Evolutionary conservation across 2,329 filamentous ascomycete species (phyloP).

Genomic region (Drechslera avenae): DNA sequence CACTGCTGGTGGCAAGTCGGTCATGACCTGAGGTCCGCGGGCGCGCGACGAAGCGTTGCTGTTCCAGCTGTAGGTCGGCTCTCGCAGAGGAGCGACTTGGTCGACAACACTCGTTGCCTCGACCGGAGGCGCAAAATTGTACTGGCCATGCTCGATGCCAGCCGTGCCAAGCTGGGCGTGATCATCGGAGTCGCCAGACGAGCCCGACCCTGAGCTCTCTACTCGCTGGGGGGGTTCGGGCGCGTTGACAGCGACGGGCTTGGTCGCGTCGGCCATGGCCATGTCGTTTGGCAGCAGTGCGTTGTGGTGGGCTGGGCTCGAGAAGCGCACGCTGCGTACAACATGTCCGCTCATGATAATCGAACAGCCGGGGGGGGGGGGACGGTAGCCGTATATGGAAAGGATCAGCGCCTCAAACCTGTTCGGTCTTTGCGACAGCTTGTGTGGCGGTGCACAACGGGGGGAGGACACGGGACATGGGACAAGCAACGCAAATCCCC

Average conservation of each 20-base stretch:
- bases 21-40: constrained; percentile 34
- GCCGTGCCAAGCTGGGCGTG: constrained; percentile 52
- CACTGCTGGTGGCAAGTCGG: constrained; percentile 29
- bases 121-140: constrained; percentile 49
- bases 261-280: constrained; percentile 35
- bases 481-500: not conserved
- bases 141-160: constrained; percentile 46
- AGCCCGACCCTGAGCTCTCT: constrained; percentile 53
- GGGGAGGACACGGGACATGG: too few relatives aligned
- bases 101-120: constrained; percentile 37
- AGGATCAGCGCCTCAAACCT: constrained; percentile 13
- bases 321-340: constrained; percentile 38
- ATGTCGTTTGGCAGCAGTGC: constrained; percentile 19
- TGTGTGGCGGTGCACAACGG: constrained; percentile 13
- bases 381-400: constrained; percentile 11
- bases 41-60: constrained; percentile 28
- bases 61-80: constrained; percentile 31
- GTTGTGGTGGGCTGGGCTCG: constrained; percentile 23
- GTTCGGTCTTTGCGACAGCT: constrained; percentile 13
- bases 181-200: constrained; percentile 52
- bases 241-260: constrained; percentile 39
- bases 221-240: constrained; percentile 22
- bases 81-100: constrained; percentile 41
- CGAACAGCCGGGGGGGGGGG: constrained; percentile 6
- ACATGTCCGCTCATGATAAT: constrained; percentile 30